phyloP scores from a whole-genome alignment of 2,329 filamentous ascomycete genomes.

The Fusarium mundagurra region DNA sequence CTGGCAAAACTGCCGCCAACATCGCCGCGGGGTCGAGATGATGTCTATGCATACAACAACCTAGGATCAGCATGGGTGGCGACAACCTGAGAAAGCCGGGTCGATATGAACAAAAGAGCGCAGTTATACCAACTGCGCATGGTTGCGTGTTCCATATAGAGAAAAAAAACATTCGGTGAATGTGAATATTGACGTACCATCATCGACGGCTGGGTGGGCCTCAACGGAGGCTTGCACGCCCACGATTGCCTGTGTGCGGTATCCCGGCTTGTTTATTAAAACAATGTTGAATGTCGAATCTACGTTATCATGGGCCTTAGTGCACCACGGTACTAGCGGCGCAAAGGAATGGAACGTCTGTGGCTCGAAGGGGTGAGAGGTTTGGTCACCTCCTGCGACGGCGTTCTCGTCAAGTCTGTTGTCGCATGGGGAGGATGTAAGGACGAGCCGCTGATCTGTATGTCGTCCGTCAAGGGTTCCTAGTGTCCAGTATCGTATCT shows the following conservation, averaged over 20 bases:
- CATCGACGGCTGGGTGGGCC: conserved; percentile 56
- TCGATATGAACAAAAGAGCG: conserved; percentile 8
- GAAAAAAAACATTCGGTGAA: conserved; percentile 1
- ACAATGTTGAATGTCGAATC: conserved; percentile 33
- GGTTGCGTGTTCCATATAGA: not conserved
- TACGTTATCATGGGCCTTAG: conserved; percentile 44
- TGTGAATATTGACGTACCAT: conserved; percentile 55
- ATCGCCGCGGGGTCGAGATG: conserved; percentile 65
- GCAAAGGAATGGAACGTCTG: conserved; percentile 33
- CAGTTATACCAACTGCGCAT: not conserved
- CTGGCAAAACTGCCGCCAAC: conserved; percentile 65
- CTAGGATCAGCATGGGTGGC: conserved; percentile 38
- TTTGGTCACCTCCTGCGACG: conserved; percentile 48
- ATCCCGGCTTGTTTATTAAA: conserved; percentile 41
- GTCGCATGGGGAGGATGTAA: conserved; percentile 47
- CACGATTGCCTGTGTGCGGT: conserved; percentile 41
- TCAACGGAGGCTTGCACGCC: conserved; percentile 50
- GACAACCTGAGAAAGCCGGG: conserved; percentile 6
- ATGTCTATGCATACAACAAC: conserved; percentile 57
- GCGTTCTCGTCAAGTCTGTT: conserved; percentile 45
- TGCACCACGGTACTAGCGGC: conserved; percentile 40
- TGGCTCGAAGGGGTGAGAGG: conserved; percentile 40
- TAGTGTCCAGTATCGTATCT: conserved; percentile 24
- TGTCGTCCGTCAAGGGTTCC: conserved; percentile 39
- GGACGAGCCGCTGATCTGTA: conserved; percentile 41